These are phyloP conservation scores for Musa schizocarpa DNA, from an alignment of 176 grass and related monocot species.

Conservation along the genomic window DNA sequence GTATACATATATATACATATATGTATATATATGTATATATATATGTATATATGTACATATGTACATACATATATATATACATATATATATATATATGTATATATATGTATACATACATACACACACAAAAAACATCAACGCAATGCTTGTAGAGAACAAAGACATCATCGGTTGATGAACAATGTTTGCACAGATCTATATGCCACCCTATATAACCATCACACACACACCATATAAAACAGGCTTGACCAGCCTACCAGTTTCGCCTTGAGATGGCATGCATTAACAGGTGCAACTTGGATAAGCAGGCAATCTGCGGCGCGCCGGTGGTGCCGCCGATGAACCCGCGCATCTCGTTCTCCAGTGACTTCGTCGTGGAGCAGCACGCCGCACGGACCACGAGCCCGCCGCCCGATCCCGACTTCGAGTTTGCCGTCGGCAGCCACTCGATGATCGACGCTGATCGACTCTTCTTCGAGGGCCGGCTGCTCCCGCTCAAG, in stretches of 20 bases:
- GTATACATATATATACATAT: too few relatives aligned
- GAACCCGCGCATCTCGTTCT: constrained; percentile 90
- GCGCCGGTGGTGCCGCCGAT: constrained; percentile 14
- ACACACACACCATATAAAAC: too few relatives aligned
- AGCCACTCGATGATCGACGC: constrained; percentile 86
- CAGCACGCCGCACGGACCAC: constrained; percentile 32
- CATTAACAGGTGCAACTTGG: constrained; percentile 83
- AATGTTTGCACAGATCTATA: neutral
- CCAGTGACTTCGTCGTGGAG: constrained; percentile 86
- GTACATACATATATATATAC: too few relatives aligned
- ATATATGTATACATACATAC: too few relatives aligned
- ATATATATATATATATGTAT: too few relatives aligned
- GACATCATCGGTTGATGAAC: neutral
- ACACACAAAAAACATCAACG: too few relatives aligned
- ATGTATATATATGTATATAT: too few relatives aligned
- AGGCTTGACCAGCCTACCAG: too few relatives aligned
- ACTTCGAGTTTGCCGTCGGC: constrained; percentile 91
- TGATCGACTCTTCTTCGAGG: constrained; percentile 98
- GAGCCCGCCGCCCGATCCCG: constrained; percentile 43
- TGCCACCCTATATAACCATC: neutral
- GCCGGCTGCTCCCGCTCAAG: constrained; percentile 71
- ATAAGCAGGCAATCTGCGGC: constrained; percentile 12
- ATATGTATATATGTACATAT: too few relatives aligned
- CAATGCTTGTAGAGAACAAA: too few relatives aligned
- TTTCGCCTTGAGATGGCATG: constrained; percentile 42